A percentile compares a stretch with the other conserved stretches of the same genome.
These are phyloP conservation scores for Pythium sukuiense DNA, from an alignment of 352 stramenopile genomes.

Conservation along the genomic window DNA sequence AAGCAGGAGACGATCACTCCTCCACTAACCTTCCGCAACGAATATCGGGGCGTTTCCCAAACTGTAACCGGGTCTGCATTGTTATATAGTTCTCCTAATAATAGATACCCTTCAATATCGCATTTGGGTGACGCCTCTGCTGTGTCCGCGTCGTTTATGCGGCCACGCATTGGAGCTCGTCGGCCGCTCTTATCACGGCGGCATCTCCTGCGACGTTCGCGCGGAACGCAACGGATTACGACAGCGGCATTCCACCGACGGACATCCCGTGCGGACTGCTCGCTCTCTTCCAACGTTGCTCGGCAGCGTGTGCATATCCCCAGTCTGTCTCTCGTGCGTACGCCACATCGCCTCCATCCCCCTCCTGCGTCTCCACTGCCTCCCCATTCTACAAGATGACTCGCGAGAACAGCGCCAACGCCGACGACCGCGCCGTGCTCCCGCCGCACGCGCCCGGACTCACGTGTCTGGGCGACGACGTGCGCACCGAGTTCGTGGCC, in stretches of 20 bases:
- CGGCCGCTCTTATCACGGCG: conserved; percentile 11
- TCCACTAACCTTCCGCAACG: neutral
- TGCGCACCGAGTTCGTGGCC: conserved; percentile 79
- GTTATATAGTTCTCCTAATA: neutral
- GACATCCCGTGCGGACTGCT: neutral
- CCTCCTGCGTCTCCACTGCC: neutral
- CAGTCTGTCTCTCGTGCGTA: conserved; percentile 2
- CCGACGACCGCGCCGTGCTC: conserved; percentile 2
- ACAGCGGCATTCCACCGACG: conserved; percentile 4
- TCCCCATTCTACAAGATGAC: conserved; percentile 12
- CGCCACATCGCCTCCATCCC: neutral
- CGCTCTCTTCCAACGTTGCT: too few species aligned
- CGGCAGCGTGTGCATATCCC: neutral
- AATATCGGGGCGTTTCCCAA: neutral
- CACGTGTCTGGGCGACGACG: conserved; percentile 71
- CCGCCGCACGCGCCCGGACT: conserved; percentile 60
- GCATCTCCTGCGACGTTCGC: conserved; percentile 17
- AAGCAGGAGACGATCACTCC: conserved; percentile 3
- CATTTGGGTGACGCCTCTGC: neutral
- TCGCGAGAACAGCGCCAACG: conserved; percentile 19
- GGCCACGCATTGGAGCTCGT: conserved; percentile 2
- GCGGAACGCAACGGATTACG: conserved; percentile 13
- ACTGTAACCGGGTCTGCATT: neutral
- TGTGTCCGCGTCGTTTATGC: neutral
- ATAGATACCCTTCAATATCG: neutral